Evolutionary conservation across 164 flowering plant species (phyloP), one percentile per base, ranked within the genome.

Genomic region (Nelumbo lutea): DNA sequence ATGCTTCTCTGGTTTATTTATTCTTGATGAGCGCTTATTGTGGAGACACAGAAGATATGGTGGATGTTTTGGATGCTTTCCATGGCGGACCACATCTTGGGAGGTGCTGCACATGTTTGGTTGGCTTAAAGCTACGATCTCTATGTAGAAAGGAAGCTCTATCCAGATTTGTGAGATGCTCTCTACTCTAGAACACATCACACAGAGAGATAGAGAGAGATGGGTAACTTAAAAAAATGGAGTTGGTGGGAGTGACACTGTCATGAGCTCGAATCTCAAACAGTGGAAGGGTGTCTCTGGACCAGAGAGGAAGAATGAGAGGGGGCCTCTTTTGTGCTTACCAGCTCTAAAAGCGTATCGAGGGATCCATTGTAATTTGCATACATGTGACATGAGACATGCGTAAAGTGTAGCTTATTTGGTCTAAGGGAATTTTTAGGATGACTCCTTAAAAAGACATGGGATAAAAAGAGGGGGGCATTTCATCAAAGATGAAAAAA

Each of bases 81-180:
- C 70, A 72, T 78, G 81, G 73, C 78, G 69, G 78, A 78, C 82
- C 75, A 75, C 75, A 63, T 70, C 64, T 68, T 72, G 15, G 62
- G 43, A 42, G 47, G 53, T 15, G 63, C 5, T 69, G 70, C 73
- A 70, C 70, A 58, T 74, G 70, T 65, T 59, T 59, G 59, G 15
- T 5, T 40, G 41, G 38, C 6, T 8, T 5, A 67, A 55, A 67
- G 66, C 40, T 70, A 43, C 62, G 39, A 43, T 42, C 55, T 63
- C 61, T 56, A 62, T 55, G 43, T 50, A 46, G 10, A 69, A 60
- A 59, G 46, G 38, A 39, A 50, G 58, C 45, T 59, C 1, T 48
- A 43, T 14, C 27, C 39, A 42, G 2, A 15, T 45, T 45, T 9
- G 7, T 45, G 15, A 63, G 53, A 63, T 63, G 2, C 57, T 53